A percentile compares a stretch with the other conserved stretches of the same genome.
phyloP scores from a whole-genome alignment of 768 basidiomycete species.

The Hericium coralloides region DNA sequence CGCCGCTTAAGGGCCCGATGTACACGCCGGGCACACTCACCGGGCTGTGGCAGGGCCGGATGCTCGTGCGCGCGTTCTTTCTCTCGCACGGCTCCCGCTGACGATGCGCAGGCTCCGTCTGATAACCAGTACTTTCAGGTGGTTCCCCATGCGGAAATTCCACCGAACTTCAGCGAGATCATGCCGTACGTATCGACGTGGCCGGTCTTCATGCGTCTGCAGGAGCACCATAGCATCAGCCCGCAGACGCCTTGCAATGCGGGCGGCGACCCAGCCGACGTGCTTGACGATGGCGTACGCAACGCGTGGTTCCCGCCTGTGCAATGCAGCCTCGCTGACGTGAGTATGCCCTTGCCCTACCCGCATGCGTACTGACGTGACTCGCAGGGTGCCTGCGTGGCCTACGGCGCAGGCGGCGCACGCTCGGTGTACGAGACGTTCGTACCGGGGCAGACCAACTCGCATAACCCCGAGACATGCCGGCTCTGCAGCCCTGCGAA shows the following conservation, averaged over 20 bases:
- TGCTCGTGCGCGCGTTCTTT: constrained; percentile 36
- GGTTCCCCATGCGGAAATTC: constrained; percentile 17
- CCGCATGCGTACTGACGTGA: not conserved
- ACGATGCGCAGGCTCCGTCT: constrained; percentile 25
- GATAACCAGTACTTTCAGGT: constrained; percentile 22
- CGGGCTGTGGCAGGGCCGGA: constrained; percentile 56
- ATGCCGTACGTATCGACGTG: constrained; percentile 29
- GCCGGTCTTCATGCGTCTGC: constrained; percentile 51
- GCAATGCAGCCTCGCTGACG: constrained; percentile 14
- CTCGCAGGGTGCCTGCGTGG: not conserved
- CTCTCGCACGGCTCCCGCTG: constrained; percentile 1
- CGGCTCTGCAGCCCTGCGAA: constrained; percentile 9
- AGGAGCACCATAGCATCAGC: constrained; percentile 44
- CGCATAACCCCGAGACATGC: constrained; percentile 36
- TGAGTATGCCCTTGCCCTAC: constrained; percentile 12
- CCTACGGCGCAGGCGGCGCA: not conserved
- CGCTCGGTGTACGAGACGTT: constrained; percentile 29
- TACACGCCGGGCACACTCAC: constrained; percentile 44
- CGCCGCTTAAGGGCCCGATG: constrained; percentile 23
- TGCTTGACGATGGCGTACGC: constrained; percentile 28
- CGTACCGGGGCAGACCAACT: constrained; percentile 26
- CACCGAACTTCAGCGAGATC: constrained; percentile 18
- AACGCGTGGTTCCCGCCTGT: constrained; percentile 32
- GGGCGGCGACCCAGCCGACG: constrained; percentile 13
- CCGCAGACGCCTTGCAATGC: constrained; percentile 25